Evolutionary conservation across 225 moss, liverwort and hornwort genomes (phyloP).

Genomic region (Marchantia polymorpha): DNA sequence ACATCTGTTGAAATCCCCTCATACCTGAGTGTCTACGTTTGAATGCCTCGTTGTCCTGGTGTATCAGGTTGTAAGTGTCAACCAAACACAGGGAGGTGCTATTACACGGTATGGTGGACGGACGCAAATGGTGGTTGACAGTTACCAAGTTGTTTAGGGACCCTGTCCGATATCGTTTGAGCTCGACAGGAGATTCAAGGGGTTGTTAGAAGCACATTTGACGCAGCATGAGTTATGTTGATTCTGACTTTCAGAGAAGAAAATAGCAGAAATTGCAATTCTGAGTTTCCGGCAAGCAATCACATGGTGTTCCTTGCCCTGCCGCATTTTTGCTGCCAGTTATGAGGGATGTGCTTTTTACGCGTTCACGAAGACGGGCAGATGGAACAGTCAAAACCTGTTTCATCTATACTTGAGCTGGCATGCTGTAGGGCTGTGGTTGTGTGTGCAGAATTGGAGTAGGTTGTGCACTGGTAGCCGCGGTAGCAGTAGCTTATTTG

Average conservation of each 20-base stretch:
- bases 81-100: slow-evolving; percentile 60
- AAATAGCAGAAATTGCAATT: slow-evolving; percentile 22
- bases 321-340: slow-evolving; percentile 20
- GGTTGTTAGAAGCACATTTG: slow-evolving; percentile 29
- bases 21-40: background rate
- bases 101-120: slow-evolving; percentile 62
- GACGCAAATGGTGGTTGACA: slow-evolving; percentile 88
- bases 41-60: background rate
- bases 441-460: slow-evolving; percentile 26
- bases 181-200: slow-evolving; percentile 15
- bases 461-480: slow-evolving; percentile 32
- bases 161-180: background rate
- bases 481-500: slow-evolving; percentile 25
- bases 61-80: slow-evolving; percentile 68
- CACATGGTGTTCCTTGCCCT: slow-evolving; percentile 14
- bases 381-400: slow-evolving; percentile 17
- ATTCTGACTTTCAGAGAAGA: slow-evolving; percentile 16
- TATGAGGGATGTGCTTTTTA: slow-evolving; percentile 14
- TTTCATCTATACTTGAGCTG: slow-evolving; percentile 28
- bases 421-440: slow-evolving; percentile 21
- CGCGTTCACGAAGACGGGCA: slow-evolving; percentile 11
- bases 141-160: slow-evolving; percentile 78
- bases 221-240: slow-evolving; percentile 20
- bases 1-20: background rate
- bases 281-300: slow-evolving; percentile 8